Evolutionary conservation across 2,329 filamentous ascomycete genomes (phyloP), one percentile per base, ranked within the genome.

Genomic region (Tothia fuscella): DNA sequence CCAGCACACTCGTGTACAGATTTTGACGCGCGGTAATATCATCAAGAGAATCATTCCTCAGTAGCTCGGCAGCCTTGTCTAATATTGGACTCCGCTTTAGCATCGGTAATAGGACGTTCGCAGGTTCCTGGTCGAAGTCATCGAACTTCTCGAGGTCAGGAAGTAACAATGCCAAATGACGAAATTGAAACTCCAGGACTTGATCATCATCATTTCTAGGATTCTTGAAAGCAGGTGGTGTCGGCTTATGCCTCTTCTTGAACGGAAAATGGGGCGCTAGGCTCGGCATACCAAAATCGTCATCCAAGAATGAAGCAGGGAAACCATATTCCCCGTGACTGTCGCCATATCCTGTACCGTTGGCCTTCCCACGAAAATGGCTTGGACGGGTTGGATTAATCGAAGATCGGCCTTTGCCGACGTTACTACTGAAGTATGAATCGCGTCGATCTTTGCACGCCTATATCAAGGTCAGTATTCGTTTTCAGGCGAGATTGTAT

Each of bases 21-120:
- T 43, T 39, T 22, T 46, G 46, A 20, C 60, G 54, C 36, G 51
- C 53, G 0, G 51, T 51, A 7, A 58, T 50, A 39, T 67, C 59
- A 17, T 59, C 55, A 9, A 66, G 44, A 6, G 60, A 61, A 42
- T 65, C 63, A 46, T 65, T 64, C 9, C 60, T 52, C 6, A 67
- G 47, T 2, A 66, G 50, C 17, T 65, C 57, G 2, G 58, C 58
- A 12, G 54, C 53, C 26, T 56, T 58, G 26, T 61, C 55, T 7
- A 65, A 48, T 7, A 66, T 44, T 21, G 57, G 56, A 43, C 58
- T 60, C 6, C 58, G 45, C 9, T 53, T 46, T 6, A 67, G 50
- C 50, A 66, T 57, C 2, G 54, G 50, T 30, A 47, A 31, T 2
- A 65, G 39, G 4, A 47, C 49, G 5, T 38, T 33, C 3, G 59